Evolutionary conservation across 768 basidiomycete species (phyloP).

Genomic region (Lactarius sp.): DNA sequence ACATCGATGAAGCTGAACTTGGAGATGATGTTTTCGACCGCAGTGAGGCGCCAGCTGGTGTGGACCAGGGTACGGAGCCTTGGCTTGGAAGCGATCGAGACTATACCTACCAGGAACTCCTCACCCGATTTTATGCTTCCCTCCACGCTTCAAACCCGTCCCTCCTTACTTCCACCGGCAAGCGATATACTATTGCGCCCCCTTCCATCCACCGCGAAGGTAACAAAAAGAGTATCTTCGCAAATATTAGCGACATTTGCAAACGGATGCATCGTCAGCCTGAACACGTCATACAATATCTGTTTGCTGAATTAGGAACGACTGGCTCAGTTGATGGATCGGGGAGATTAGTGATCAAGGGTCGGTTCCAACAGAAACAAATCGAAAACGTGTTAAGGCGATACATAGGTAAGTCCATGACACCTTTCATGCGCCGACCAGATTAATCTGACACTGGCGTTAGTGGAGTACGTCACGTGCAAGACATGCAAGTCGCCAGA

Average conservation of each 20-base stretch:
- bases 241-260: slow-evolving; percentile 96
- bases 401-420: slow-evolving; percentile 75
- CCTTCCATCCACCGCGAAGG: slow-evolving; percentile 93
- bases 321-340: slow-evolving; percentile 92
- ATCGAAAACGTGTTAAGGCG: slow-evolving; percentile 94
- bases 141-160: slow-evolving; percentile 94
- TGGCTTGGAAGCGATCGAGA: slow-evolving; percentile 94
- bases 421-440: slow-evolving; percentile 3
- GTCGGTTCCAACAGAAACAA: slow-evolving; percentile 97
- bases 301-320: slow-evolving; percentile 98
- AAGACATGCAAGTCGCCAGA: slow-evolving; percentile 99
- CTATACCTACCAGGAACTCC: slow-evolving; percentile 95
- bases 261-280: slow-evolving; percentile 97
- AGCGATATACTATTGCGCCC: slow-evolving; percentile 95
- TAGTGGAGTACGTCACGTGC: slow-evolving; percentile 98
- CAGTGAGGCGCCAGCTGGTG: slow-evolving; percentile 41
- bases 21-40: slow-evolving; percentile 86
- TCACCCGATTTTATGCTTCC: slow-evolving; percentile 86
- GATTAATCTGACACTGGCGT: slow-evolving; percentile 3
- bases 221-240: slow-evolving; percentile 96
- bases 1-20: slow-evolving; percentile 76
- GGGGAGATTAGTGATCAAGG: slow-evolving; percentile 91
- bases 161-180: slow-evolving; percentile 76
- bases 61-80: slow-evolving; percentile 75
- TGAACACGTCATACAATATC: slow-evolving; percentile 95